Evolutionary conservation across 192 early-diverging fungal genomes (phyloP).

Genomic region (Neocallimastix lanati): DNA sequence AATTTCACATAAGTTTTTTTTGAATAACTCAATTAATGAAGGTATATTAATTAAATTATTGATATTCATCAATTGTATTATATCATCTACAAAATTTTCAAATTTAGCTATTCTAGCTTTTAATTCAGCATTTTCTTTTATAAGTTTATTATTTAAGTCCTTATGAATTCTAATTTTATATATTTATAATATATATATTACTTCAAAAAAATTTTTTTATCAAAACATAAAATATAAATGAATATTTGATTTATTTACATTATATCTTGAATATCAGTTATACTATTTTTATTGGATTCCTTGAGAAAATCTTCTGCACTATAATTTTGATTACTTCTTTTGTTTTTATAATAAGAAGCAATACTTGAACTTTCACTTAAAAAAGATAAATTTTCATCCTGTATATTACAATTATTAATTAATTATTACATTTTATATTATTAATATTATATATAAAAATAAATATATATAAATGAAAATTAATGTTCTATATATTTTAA

Average conservation of each 20-base stretch:
- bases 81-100: not conserved
- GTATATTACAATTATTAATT: no score
- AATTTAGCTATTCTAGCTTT: not conserved
- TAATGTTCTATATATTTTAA: no score
- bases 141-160: not conserved
- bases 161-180: not conserved
- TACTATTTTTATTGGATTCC: not conserved
- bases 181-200: no score
- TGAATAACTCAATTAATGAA: not conserved
- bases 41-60: not conserved
- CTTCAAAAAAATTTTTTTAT: no score
- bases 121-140: not conserved
- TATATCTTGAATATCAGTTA: no score
- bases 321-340: not conserved
- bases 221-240: no score
- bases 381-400: not conserved
- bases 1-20: not conserved
- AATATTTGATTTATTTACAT: no score
- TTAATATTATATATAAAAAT: no score
- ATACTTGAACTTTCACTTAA: not conserved
- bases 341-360: not conserved
- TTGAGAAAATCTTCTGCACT: not conserved
- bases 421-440: no score
- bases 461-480: no score
- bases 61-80: not conserved